Conservation (phyloP, 495 filamentous ascomycete genomes). For the Collariella sp. region DNA sequence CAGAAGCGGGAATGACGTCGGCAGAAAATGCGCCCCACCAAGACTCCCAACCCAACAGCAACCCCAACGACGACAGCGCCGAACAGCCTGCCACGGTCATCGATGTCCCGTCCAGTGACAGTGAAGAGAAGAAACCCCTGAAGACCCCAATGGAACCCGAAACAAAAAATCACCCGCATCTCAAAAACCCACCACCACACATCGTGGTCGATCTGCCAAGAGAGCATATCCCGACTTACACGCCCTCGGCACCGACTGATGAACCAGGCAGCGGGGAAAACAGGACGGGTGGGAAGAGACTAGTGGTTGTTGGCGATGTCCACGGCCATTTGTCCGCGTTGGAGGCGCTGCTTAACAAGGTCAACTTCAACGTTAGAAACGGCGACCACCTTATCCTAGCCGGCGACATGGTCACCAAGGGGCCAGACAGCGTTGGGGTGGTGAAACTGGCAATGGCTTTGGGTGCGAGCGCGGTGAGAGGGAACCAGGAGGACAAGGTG, state of each 20-base stretch:
- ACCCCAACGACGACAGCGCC: too few species aligned
- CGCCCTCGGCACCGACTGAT: neutral
- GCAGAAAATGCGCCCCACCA: neutral
- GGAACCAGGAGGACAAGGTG: conserved; percentile 87
- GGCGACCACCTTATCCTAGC: conserved; percentile 73
- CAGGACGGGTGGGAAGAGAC: conserved; percentile 16
- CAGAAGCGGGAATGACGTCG: neutral
- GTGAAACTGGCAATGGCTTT: conserved; percentile 61
- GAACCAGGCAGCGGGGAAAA: neutral
- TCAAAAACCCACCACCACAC: conserved; percentile 22
- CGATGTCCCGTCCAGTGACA: neutral
- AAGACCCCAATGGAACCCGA: conserved; percentile 18
- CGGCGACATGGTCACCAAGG: conserved; percentile 83
- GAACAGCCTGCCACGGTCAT: neutral
- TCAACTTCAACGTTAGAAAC: conserved; percentile 47
- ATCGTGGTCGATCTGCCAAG: conserved; percentile 30
- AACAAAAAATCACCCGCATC: conserved; percentile 21
- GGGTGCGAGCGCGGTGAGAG: conserved; percentile 70
- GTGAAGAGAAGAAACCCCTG: neutral
- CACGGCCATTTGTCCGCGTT: conserved; percentile 73
- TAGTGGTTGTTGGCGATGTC: conserved; percentile 82
- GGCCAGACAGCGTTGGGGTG: conserved; percentile 73
- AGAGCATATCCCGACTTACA: conserved; percentile 24
- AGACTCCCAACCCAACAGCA: too few species aligned
- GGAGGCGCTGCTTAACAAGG: conserved; percentile 54